Percentiles rank a stretch among this genome's conserved stretches.
Conservation (phyloP, 352 stramenopile genomes). For the Phytophthora aleatoria region DNA sequence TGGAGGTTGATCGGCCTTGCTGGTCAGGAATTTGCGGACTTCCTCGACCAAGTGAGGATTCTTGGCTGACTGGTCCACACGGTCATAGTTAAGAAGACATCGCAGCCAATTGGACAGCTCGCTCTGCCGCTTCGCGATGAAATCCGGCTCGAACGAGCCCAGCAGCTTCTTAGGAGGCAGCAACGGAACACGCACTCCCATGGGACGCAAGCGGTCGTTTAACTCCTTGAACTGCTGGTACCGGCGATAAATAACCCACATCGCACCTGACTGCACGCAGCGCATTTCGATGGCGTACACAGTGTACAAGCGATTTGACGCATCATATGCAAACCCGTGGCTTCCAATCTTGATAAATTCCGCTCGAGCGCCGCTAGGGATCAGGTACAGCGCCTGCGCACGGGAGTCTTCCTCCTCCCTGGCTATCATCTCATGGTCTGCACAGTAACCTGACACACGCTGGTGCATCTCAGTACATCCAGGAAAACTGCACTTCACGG, state of each 20-base stretch:
- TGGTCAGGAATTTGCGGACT: conserved; percentile 81
- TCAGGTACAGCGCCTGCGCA: conserved; percentile 80
- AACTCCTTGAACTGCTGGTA: conserved; percentile 88
- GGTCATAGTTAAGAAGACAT: conserved; percentile 70
- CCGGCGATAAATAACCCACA: conserved; percentile 82
- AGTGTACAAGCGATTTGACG: conserved; percentile 76
- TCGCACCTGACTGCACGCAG: conserved; percentile 72
- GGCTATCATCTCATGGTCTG: conserved; percentile 77
- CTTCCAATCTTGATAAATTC: conserved; percentile 81
- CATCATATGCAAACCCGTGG: conserved; percentile 79
- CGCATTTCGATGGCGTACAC: conserved; percentile 84
- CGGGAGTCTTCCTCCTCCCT: conserved; percentile 85
- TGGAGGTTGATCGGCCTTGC: conserved; percentile 82
- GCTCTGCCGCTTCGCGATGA: conserved; percentile 73
- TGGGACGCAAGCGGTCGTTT: conserved; percentile 61
- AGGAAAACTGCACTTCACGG: conserved; percentile 52
- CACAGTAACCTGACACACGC: conserved; percentile 71
- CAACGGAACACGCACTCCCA: conserved; percentile 75
- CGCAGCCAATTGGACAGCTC: conserved; percentile 77
- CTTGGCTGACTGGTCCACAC: conserved; percentile 70
- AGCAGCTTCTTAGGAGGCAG: conserved; percentile 86
- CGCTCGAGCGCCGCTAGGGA: conserved; percentile 63
- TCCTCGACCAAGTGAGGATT: conserved; percentile 82
- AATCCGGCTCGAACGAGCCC: conserved; percentile 82
- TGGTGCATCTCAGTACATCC: conserved; percentile 70